Base-by-base conservation (phyloP, 306 rosid species). In the Leucaena leucocephala region DNA sequence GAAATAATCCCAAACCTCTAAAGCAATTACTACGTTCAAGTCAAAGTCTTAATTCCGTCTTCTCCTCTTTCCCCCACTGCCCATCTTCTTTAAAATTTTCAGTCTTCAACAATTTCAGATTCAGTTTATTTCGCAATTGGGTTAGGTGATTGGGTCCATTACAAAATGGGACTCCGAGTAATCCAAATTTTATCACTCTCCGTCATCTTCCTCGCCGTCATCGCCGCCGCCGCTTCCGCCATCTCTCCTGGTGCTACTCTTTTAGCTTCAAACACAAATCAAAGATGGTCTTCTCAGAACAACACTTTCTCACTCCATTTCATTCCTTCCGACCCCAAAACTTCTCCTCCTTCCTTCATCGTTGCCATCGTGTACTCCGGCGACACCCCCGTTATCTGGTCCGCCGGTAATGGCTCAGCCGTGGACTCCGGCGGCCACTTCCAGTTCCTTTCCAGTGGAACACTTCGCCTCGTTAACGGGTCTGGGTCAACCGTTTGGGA, bases 321-420 rank as follows among this genome's bases (percentile, higher is more conserved):
- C 74, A 2, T 84, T 48, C 82, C 88, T 71, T 43, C 79, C 13
- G 57, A 64, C 17, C 89, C 96, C 4, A 74, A 85, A 27, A 85
- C 91, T 36, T 76, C 88, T 17, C 87, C 91, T 34, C 81, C 88
- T 8, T 58, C 94, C 72, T 89, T 84, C 82, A 36, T 61, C 59
- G 93, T 90, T 49, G 86, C 91, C 82, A 81, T 93, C 36, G 42
- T 44, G 55, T 88, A 73, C 85, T 14, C 86, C 63, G 94, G 92
- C 57, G 89, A 85, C 16, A 15, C 66, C 22, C 93, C 93, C 34
- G 52, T 88, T 48, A 73, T 93, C 61, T 93, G 98, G 98, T 85
- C 97, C 11, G 90, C 90, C 21, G 89, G 84, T 4, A 16, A 77
- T 12, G 81, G 76, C 14, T 3, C 59, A 14, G 1, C 85, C 16